Conservation (phyloP, 2,329 filamentous ascomycete genomes). For the Coccinonectria pachysandricola region DNA sequence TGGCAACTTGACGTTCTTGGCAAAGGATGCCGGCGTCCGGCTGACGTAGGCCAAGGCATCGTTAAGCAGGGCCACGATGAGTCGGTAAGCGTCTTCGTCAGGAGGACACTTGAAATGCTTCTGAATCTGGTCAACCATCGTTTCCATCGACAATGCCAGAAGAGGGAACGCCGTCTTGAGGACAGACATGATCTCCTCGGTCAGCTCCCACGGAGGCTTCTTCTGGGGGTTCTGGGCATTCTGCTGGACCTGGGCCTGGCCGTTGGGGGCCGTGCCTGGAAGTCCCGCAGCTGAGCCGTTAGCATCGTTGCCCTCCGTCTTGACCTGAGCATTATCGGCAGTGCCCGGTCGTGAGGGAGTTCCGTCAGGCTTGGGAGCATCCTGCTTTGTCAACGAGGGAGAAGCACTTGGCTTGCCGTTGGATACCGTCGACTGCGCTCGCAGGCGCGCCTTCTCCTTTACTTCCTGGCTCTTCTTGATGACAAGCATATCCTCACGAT, state of each 20-base stretch:
- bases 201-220: constrained; percentile 91
- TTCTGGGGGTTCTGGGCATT: constrained; percentile 31
- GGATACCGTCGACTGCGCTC: constrained; percentile 34
- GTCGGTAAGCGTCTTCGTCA: constrained; percentile 91
- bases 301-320: constrained; percentile 33
- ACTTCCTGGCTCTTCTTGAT: constrained; percentile 83
- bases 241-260: constrained; percentile 14
- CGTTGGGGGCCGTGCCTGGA: constrained; percentile 17
- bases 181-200: constrained; percentile 88
- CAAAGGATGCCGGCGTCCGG: constrained; percentile 75
- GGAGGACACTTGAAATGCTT: constrained; percentile 99
- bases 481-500: constrained; percentile 81
- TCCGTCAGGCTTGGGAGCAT: constrained; percentile 30
- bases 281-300: constrained; percentile 17
- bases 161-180: constrained; percentile 96
- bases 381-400: constrained; percentile 43
- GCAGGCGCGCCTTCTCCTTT: constrained; percentile 53
- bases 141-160: constrained; percentile 95
- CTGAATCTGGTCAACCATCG: constrained; percentile 97
- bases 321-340: constrained; percentile 30
- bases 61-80: constrained; percentile 95
- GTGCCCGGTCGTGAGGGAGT: constrained; percentile 39
- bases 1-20: constrained; percentile 83
- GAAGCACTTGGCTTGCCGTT: constrained; percentile 36
- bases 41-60: constrained; percentile 90